These are phyloP conservation scores for Solanum chiquidenum DNA, from an alignment of 257 asterid genomes.

Conservation along the genomic window DNA sequence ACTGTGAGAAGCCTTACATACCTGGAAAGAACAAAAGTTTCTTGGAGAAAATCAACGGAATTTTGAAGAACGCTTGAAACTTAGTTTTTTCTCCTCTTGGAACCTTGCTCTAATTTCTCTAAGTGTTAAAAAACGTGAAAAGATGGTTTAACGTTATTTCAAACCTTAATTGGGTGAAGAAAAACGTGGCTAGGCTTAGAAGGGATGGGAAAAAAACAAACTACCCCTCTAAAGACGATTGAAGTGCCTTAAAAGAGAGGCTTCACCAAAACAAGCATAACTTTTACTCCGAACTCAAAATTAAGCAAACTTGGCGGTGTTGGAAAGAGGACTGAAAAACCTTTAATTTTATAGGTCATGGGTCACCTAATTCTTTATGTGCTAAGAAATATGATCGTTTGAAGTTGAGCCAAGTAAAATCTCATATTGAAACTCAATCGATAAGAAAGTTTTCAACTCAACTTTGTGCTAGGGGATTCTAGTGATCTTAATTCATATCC, in stretches of 20 bases:
- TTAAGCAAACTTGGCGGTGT: background rate
- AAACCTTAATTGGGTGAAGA: background rate
- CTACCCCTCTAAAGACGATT: background rate
- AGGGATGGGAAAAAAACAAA: background rate
- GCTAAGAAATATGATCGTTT: background rate
- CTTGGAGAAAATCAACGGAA: background rate
- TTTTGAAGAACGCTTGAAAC: background rate
- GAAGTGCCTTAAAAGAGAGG: background rate
- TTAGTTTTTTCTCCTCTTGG: background rate
- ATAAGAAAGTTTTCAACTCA: background rate
- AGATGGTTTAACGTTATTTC: background rate
- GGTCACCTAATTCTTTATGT: background rate
- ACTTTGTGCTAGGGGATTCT: background rate
- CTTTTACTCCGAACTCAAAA: background rate
- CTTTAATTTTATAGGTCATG: background rate
- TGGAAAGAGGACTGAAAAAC: background rate
- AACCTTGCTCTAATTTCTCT: background rate
- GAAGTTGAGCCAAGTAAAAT: background rate
- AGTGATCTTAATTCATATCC: background rate
- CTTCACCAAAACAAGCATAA: background rate
- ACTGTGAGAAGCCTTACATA: background rate
- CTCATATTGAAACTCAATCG: background rate
- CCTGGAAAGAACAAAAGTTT: background rate
- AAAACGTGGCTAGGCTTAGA: background rate
- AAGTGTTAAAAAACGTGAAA: background rate